Percentiles rank a stretch among this genome's conserved stretches.
Conservation (phyloP, 441 rosid genomes). For the Metrosideros polymorpha region DNA sequence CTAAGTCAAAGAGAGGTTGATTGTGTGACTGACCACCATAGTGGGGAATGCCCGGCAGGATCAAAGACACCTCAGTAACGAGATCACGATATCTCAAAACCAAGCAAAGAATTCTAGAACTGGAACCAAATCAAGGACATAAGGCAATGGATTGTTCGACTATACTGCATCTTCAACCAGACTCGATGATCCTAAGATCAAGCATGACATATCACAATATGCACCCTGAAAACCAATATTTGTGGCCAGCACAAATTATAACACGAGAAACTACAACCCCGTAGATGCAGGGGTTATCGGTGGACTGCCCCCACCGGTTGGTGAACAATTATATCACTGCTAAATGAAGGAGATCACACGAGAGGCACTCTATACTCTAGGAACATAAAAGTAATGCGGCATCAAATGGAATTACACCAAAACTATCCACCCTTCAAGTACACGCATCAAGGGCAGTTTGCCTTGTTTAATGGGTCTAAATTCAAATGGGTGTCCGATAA, state of each 20-base stretch:
- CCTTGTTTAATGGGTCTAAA: background rate
- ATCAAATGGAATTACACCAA: background rate
- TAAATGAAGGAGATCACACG: background rate
- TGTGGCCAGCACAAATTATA: background rate
- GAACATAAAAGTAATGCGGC: background rate
- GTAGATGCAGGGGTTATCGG: background rate
- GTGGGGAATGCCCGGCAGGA: background rate
- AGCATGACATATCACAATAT: background rate
- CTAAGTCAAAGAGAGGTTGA: background rate
- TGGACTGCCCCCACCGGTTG: background rate
- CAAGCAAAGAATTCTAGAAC: background rate
- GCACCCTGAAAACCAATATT: background rate
- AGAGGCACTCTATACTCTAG: background rate
- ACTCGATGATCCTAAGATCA: background rate
- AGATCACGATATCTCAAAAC: background rate
- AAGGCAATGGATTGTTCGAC: background rate
- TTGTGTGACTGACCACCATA: background rate
- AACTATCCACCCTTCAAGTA: background rate
- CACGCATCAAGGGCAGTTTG: background rate
- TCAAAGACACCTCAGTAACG: background rate
- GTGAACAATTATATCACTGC: background rate
- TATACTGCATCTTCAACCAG: background rate
- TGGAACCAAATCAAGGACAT: background rate
- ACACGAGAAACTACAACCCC: background rate
- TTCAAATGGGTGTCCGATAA: background rate